Base-by-base conservation (phyloP, 257 asterid genomes). In the Handroanthus guayacan region DNA sequence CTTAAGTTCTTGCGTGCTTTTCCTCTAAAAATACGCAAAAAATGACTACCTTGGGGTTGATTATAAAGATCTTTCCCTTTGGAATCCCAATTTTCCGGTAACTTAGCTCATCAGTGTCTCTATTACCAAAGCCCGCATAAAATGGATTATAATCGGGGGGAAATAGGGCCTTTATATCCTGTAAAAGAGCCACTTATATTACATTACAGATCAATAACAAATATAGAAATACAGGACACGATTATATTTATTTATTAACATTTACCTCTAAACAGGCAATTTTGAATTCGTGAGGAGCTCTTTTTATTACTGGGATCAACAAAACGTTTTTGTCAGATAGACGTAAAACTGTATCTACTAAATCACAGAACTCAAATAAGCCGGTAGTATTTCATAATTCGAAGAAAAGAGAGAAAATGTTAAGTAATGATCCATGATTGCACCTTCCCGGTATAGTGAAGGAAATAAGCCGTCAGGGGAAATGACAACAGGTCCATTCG, bases 231-330 rank as follows among this genome's bases (percentile, higher is more conserved):
- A 37, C 4, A 6, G 37, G 62, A 38, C 74, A 48, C 72, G 52
- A 34, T 9, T 67, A 51, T 13, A 44, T 51, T 37, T 16, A 14
- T 17, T 8, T 7, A 48, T 17, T 5, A 10, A n/a, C 65, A 58
- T 55, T 72, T 83, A 93, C 99, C 98, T 95, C 99, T 81, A 95
- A 91, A 89, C 99, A 95, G 61, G 98, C 98, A 52, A 93, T 95
- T 85, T 95, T 95, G 91, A 95, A 95, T 75, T 95, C 99, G 11
- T 93, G 99, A 31, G 99, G 98, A 78, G 99, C 98, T 87, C 99
- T 87, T 84, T 98, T 90, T 62, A 95, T 95, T 38, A 93, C 99
- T 95, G 90, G 57, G 78, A 83, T 57, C 83, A 82, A 14, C 63
- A 58, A 51, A 82, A 73, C 13, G 75, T 9, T 17, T 65, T 1